phyloP scores from a whole-genome alignment of 106 monocot genomes.

The Agapanthus africanus region DNA sequence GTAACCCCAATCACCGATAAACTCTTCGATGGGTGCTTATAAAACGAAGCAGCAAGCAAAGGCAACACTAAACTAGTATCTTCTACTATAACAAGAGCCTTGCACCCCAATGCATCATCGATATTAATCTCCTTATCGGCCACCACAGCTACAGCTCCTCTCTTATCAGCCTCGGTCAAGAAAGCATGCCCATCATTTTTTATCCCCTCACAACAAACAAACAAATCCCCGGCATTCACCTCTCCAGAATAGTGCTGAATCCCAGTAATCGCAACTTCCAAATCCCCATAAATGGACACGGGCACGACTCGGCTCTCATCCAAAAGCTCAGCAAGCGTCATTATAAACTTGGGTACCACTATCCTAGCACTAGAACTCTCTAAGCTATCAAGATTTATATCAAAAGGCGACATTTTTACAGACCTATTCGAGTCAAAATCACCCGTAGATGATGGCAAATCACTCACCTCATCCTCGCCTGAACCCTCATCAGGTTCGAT shows the following conservation, averaged over 20 bases:
- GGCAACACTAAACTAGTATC: slow-evolving; percentile 52
- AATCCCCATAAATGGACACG: slow-evolving; percentile 66
- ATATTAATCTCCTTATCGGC: slow-evolving; percentile 74
- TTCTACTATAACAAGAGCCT: slow-evolving; percentile 86
- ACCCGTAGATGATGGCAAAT: too few species aligned
- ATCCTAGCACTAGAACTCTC: slow-evolving; percentile 34
- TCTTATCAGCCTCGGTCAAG: slow-evolving; percentile 76
- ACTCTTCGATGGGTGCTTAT: slow-evolving; percentile 56
- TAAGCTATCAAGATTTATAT: slow-evolving; percentile 52
- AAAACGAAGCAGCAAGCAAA: slow-evolving; percentile 69
- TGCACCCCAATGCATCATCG: slow-evolving; percentile 64
- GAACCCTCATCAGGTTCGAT: slow-evolving; percentile 33
- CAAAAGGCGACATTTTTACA: too few species aligned
- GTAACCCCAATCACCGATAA: slow-evolving; percentile 75
- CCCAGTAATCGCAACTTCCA: slow-evolving; percentile 59
- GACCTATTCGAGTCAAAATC: too few species aligned
- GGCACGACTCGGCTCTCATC: slow-evolving; percentile 87
- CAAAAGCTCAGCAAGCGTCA: slow-evolving; percentile 81
- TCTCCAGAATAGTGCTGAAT: slow-evolving; percentile 79
- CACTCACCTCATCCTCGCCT: too few species aligned
- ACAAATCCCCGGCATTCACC: slow-evolving; percentile 70
- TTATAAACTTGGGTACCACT: slow-evolving; percentile 55
- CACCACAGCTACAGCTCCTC: slow-evolving; percentile 86
- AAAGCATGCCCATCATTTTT: slow-evolving; percentile 35
- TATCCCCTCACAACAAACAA: slow-evolving; percentile 43